These are phyloP conservation scores for Podospora pseudoanserina DNA, from an alignment of 495 filamentous ascomycete genomes.

Conservation along the genomic window DNA sequence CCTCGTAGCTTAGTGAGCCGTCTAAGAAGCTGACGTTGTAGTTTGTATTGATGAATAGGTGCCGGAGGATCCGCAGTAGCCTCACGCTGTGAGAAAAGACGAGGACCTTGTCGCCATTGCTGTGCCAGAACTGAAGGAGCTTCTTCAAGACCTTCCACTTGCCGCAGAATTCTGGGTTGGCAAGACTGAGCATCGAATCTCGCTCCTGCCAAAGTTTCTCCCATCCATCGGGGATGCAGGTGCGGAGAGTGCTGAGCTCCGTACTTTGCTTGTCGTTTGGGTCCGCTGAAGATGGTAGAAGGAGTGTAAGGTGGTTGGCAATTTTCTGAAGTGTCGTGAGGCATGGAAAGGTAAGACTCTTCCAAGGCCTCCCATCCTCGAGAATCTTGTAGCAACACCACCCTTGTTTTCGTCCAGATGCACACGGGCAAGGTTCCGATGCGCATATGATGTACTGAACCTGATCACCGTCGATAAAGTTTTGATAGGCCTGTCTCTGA, in stretches of 20 bases:
- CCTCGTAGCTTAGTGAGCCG: constrained; percentile 81
- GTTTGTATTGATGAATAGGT: constrained; percentile 81
- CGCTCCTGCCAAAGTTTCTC: constrained; percentile 66
- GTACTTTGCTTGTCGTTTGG: constrained; percentile 71
- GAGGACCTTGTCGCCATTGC: constrained; percentile 85
- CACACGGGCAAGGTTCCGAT: constrained; percentile 67
- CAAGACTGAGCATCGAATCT: constrained; percentile 76
- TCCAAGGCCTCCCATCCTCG: constrained; percentile 63
- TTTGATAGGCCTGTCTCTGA: constrained; percentile 82
- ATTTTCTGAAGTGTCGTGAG: constrained; percentile 81
- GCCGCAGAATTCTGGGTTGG: constrained; percentile 90
- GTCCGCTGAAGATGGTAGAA: constrained; percentile 71
- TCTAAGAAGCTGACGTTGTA: constrained; percentile 93
- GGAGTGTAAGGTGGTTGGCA: constrained; percentile 84
- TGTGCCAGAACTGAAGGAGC: constrained; percentile 84
- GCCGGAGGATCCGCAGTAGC: constrained; percentile 78
- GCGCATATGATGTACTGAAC: constrained; percentile 65
- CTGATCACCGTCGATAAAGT: constrained; percentile 67
- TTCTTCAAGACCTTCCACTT: constrained; percentile 94
- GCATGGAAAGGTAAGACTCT: constrained; percentile 76
- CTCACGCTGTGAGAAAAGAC: constrained; percentile 90
- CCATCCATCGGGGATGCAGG: constrained; percentile 74
- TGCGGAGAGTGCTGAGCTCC: constrained; percentile 72
- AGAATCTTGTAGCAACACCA: constrained; percentile 73
- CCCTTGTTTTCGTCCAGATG: constrained; percentile 65